Percentiles rank a stretch among this genome's conserved stretches.
These are phyloP conservation scores for Mimosa bimucronata DNA, from an alignment of 306 rosid species.

Conservation along the genomic window DNA sequence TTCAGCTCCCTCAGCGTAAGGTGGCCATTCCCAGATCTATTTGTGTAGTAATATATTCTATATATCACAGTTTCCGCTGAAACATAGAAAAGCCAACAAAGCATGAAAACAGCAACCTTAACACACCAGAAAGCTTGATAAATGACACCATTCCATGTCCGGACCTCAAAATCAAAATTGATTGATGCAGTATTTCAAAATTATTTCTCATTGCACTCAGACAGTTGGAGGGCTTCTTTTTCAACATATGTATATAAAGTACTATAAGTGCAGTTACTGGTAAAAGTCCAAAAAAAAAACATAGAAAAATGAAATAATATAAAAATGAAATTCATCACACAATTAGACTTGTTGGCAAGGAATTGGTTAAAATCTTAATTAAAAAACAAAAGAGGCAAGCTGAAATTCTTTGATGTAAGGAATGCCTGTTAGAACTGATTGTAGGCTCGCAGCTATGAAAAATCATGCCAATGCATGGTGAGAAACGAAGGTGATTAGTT, in stretches of 20 bases:
- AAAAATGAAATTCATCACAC: neutral
- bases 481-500: neutral
- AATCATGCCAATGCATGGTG: neutral
- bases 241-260: conserved; percentile 33
- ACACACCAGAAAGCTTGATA: conserved; percentile 26
- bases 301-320: neutral
- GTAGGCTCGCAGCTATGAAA: neutral
- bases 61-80: conserved; percentile 99
- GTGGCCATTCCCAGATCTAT: conserved; percentile 88
- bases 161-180: conserved; percentile 29
- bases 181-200: neutral
- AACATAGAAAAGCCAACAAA: conserved; percentile 48
- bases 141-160: conserved; percentile 19
- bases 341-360: conserved; percentile 6
- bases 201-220: neutral
- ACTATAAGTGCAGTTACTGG: conserved; percentile 17
- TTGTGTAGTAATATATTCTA: conserved; percentile 93
- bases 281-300: neutral
- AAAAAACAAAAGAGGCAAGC: neutral
- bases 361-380: conserved; percentile 3
- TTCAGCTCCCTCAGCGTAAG: conserved; percentile 91
- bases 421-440: conserved; percentile 9
- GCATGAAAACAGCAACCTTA: conserved; percentile 40
- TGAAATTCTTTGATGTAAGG: conserved; percentile 23
- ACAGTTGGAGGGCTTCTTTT: conserved; percentile 6